phyloP scores from a whole-genome alignment of 495 filamentous ascomycete species.

The Antarctomyces pellizariae region DNA sequence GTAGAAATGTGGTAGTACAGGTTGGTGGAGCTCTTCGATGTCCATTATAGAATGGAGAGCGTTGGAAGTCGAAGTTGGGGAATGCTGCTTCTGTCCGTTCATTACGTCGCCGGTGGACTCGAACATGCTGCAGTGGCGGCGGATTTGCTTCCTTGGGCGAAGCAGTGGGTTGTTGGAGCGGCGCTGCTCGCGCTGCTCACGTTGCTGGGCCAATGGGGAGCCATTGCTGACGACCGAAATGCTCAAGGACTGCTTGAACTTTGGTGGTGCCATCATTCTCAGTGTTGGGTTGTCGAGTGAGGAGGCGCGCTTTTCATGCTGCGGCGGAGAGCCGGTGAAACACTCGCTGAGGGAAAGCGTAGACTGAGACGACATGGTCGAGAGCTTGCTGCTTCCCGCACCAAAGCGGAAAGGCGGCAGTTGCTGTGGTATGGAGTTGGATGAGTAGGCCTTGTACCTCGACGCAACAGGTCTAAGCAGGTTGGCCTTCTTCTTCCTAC shows the following conservation, averaged over 20 bases:
- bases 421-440: slow-evolving; percentile 29
- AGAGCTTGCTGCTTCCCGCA: slow-evolving; percentile 27
- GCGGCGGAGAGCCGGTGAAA: slow-evolving; percentile 57
- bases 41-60: slow-evolving; percentile 53
- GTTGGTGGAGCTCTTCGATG: slow-evolving; percentile 42
- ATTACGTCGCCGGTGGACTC: slow-evolving; percentile 76
- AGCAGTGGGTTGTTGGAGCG: slow-evolving; percentile 46
- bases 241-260: slow-evolving; percentile 35
- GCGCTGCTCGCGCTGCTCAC: too few species aligned
- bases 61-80: slow-evolving; percentile 23
- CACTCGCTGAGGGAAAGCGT: slow-evolving; percentile 53
- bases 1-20: slow-evolving; percentile 63
- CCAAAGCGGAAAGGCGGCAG: slow-evolving; percentile 58
- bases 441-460: slow-evolving; percentile 32
- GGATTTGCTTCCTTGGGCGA: slow-evolving; percentile 68
- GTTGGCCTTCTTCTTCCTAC: slow-evolving; percentile 32
- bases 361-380: slow-evolving; percentile 25
- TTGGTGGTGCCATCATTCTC: slow-evolving; percentile 27
- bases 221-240: slow-evolving; percentile 27
- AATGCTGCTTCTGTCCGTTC: slow-evolving; percentile 37
- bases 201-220: slow-evolving; percentile 49
- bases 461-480: slow-evolving; percentile 36
- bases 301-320: too few species aligned
- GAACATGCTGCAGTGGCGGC: slow-evolving; percentile 92
- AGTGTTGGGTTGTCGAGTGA: too few species aligned